Conservation (phyloP, 164 flowering plant genomes). For the Cinnamomum chago region DNA sequence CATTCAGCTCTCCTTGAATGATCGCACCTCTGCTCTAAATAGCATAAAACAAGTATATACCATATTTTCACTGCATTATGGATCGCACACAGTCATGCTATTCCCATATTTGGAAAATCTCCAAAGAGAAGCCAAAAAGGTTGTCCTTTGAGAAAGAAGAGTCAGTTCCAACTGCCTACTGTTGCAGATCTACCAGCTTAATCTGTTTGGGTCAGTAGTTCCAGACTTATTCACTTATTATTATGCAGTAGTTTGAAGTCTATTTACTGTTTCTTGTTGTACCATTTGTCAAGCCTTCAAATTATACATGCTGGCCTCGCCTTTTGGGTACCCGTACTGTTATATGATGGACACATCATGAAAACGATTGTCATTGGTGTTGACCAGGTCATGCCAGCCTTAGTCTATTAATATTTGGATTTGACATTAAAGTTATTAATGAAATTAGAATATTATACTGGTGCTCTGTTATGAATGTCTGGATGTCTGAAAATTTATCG, state of each 20-base stretch:
- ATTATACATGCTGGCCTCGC: too few species aligned
- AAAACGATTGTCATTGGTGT: too few species aligned
- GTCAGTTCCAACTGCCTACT: neutral
- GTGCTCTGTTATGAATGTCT: too few species aligned
- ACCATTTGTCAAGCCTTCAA: neutral
- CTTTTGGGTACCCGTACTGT: too few species aligned
- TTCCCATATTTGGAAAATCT: constrained; percentile 49
- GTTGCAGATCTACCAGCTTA: neutral
- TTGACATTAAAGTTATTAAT: too few species aligned
- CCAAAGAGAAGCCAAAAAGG: constrained; percentile 23
- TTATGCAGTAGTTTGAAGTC: too few species aligned
- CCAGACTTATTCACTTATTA: neutral
- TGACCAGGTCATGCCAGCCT: too few species aligned
- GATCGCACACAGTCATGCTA: constrained; percentile 44
- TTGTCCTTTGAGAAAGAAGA: neutral
- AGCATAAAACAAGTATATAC: constrained; percentile 29
- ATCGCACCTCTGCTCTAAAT: constrained; percentile 26
- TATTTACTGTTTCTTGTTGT: neutral
- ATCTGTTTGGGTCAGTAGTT: neutral
- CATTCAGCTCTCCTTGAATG: constrained; percentile 46
- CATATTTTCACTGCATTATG: constrained; percentile 59
- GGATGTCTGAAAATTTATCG: too few species aligned
- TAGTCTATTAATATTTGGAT: too few species aligned
- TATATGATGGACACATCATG: too few species aligned
- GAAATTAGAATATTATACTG: too few species aligned